Base-by-base conservation (phyloP, 2,329 filamentous ascomycete genomes). In the Phaeophleospora eucalypticola region DNA sequence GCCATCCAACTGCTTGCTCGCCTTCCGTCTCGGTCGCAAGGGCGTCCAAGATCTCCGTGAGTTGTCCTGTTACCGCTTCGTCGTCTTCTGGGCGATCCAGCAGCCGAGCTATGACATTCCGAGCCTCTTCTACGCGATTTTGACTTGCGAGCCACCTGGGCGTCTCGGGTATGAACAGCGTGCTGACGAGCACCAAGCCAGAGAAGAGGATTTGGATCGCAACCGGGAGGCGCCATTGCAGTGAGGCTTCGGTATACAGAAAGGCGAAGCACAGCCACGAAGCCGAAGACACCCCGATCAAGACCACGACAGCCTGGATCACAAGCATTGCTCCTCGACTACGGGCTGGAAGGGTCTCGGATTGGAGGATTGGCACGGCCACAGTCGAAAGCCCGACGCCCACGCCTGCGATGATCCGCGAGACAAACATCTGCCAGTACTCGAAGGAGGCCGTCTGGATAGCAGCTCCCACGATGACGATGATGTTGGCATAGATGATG, bases 31-130 rank as follows among this genome's bases (percentile, higher is more conserved):
- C 62, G 18, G 61, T 57, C 6, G 52, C 56, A 20, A 67, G 62
- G 16, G 53, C 56, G 14, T 63, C 64, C 14, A 67, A 42, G 34
- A 68, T 66, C 38, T 66, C 64, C 20, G 65, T 60, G 17, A 69
- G 60, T 48, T 68, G 65, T 7, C 58, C 65, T 35, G 58, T 58
- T 27, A 67, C 64, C 45, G 64, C 60, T 6, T 54, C 47, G 16
- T 67, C 59, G 4, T 51, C 58, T 12, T 63, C 52, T 2, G 60
- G 49, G 35, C 59, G 63, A 49, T 68, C 60, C 2, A 66, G 49
- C 18, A 69, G 58, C 2, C 62, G 58, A 6, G 60, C 57, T 19
- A 68, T 62, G 34, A 58, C 56, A 34, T 48, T 36, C 19, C 53
- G 40, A 35, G 61, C 63, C 45, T 66, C 56, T 0, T 61, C 56